phyloP scores from a whole-genome alignment of 768 basidiomycete species.

The Suillus tomentosus region DNA sequence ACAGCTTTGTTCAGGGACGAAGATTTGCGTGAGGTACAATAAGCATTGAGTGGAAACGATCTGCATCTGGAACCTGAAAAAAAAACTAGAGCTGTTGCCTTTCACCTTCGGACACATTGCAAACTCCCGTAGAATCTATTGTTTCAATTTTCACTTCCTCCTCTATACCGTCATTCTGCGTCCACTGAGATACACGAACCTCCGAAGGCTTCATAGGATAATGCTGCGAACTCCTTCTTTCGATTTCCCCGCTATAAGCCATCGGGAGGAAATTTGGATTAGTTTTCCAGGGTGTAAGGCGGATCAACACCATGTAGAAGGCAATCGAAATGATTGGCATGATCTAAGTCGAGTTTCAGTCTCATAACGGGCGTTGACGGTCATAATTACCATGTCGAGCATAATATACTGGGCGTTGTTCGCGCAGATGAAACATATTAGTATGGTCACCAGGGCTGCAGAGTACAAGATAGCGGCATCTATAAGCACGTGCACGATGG shows the following conservation, averaged over 20 bases:
- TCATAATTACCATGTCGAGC: slow-evolving; percentile 13
- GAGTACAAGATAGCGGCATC: slow-evolving; percentile 16
- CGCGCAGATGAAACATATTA: slow-evolving; percentile 11
- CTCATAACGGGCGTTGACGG: not conserved
- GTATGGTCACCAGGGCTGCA: slow-evolving; percentile 9
- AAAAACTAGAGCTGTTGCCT: too few relatives aligned
- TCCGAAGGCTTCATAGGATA: not conserved
- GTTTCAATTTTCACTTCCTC: not conserved
- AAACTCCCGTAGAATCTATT: not conserved
- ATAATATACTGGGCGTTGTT: slow-evolving; percentile 13
- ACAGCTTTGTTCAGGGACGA: not conserved
- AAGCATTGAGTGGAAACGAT: not conserved
- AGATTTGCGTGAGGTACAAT: not conserved
- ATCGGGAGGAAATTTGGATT: not conserved
- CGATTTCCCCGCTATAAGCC: not conserved
- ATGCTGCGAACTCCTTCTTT: not conserved
- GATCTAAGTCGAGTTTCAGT: slow-evolving; percentile 9
- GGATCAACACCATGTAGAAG: slow-evolving; percentile 30
- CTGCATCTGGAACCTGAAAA: not conserved
- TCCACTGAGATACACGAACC: not conserved
- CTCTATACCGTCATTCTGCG: not conserved
- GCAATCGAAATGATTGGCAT: slow-evolving; percentile 28
- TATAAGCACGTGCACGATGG: slow-evolving; percentile 11
- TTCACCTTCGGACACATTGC: not conserved
- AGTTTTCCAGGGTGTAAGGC: slow-evolving; percentile 18